Base-by-base conservation (phyloP, 192 early-diverging fungal genomes). In the Radiomyces spectabilis region DNA sequence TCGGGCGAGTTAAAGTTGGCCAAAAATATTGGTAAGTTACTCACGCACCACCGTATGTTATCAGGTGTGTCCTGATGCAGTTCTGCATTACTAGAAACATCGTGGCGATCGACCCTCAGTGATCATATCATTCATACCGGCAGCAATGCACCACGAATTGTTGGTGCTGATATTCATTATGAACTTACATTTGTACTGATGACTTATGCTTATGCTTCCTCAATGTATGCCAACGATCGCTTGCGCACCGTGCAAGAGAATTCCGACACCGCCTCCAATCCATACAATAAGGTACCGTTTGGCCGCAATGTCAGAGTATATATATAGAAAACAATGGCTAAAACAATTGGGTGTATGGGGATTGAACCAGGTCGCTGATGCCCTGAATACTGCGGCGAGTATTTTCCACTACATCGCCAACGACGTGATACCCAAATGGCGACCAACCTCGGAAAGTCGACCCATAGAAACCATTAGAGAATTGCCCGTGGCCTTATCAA, bases 121-220 rank as follows among this genome's bases (percentile, higher is more conserved):
- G 72, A 68, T 31, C 56, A 63, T 31, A 61, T 71, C n/a, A 59
- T 72, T 1, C 61, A 73, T 19, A 65, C 68, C 1, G 50, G 63
- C 31, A 72, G 73, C 48, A 69, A 76, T 50, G 58, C 57, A 55
- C 73, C 76, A 15, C 68, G 72, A 10, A 55, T 81, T 8, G 59
- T 56, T 19, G 74, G 75, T 29, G 59, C 64, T 44, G 68, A 65
- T 15, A 74, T 79, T 21, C 58, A 73, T 44, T 79, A 75, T 43
- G 80, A 82, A 48, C 69, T 74, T 19, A 75, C 77, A 15, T 82
- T 82, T 57, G 63, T 67, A 2, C 43, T 82, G 10, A 43, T 82
- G 43, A 79, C 80, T 6, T 75, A 79, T 32, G 80, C 72, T 29
- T 78, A 75, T 41, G 73, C 74, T 0, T 65, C 58, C 24, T 77